Evolutionary conservation across 306 rosid species (phyloP).

Genomic region (Spatholobus suberectus): DNA sequence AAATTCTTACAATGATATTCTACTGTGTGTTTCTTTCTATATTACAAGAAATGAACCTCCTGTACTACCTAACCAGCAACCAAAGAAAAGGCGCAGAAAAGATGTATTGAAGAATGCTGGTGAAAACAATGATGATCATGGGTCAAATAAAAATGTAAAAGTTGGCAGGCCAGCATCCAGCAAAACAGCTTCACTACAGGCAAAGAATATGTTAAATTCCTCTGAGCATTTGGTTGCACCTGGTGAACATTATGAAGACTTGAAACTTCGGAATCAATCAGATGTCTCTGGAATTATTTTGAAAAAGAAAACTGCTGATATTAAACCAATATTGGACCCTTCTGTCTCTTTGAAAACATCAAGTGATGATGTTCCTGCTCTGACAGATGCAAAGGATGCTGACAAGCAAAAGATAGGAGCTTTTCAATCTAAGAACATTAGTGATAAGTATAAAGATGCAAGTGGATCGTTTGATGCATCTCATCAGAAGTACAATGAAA

Average conservation of each 20-base stretch:
- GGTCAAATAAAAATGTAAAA: slow-evolving; percentile 68
- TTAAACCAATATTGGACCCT: slow-evolving; percentile 61
- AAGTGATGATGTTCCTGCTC: slow-evolving; percentile 59
- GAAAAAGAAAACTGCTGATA: slow-evolving; percentile 68
- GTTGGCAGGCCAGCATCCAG: slow-evolving; percentile 66
- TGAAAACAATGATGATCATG: slow-evolving; percentile 57
- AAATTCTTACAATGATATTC: too few species aligned
- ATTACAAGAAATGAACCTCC: slow-evolving; percentile 62
- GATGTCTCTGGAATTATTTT: slow-evolving; percentile 56
- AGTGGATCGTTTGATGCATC: slow-evolving; percentile 58
- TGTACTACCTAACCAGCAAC: slow-evolving; percentile 82
- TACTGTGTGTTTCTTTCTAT: slow-evolving; percentile 33
- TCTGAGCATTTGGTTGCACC: slow-evolving; percentile 57
- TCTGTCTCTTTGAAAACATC: slow-evolving; percentile 62
- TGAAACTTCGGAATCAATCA: slow-evolving; percentile 60
- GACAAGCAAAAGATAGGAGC: slow-evolving; percentile 70
- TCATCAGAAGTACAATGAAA: slow-evolving; percentile 70
- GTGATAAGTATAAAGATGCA: slow-evolving; percentile 65
- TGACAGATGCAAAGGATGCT: slow-evolving; percentile 62
- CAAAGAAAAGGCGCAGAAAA: slow-evolving; percentile 94
- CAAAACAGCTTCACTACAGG: slow-evolving; percentile 59
- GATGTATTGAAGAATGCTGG: slow-evolving; percentile 71
- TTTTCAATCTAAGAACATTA: slow-evolving; percentile 62
- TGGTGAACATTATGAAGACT: slow-evolving; percentile 56
- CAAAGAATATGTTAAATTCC: slow-evolving; percentile 56